A percentile compares a stretch with the other conserved stretches of the same genome.
These are phyloP conservation scores for Ambrosia artemisiifolia DNA, from an alignment of 129 eudicot genomes.

Conservation along the genomic window DNA sequence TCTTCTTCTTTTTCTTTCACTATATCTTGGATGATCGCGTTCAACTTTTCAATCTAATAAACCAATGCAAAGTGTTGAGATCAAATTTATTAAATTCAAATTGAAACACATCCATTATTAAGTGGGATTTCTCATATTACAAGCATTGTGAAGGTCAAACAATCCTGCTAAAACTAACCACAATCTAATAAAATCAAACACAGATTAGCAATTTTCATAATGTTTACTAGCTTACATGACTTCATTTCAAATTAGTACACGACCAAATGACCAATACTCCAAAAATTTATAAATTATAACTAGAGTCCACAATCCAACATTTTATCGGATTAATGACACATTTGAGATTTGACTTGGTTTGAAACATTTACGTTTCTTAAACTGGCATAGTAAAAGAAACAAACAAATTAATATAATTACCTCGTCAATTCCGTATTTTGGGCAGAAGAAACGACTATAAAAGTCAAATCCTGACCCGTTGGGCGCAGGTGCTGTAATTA, in stretches of 20 bases:
- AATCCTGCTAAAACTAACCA: background rate
- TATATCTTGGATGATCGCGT: no score
- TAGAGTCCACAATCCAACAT: background rate
- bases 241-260: background rate
- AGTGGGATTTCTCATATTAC: no score
- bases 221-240: background rate
- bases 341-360: slow-evolving; percentile 2
- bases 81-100: no score
- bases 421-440: slow-evolving; percentile 69
- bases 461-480: slow-evolving; percentile 77
- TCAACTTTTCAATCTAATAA: no score
- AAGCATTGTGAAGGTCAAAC: slow-evolving; percentile 10
- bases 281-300: background rate
- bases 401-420: slow-evolving; percentile 12
- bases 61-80: no score
- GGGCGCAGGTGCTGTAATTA: slow-evolving; percentile 62
- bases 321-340: background rate
- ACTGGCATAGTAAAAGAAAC: background rate
- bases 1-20: no score
- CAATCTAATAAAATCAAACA: background rate
- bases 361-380: background rate
- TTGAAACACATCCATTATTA: no score
- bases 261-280: slow-evolving; percentile 1
- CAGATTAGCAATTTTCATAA: background rate
- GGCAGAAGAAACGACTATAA: slow-evolving; percentile 76